Evolutionary conservation across 305 asterid species (phyloP).

Genomic region (Coffea humblotiana): DNA sequence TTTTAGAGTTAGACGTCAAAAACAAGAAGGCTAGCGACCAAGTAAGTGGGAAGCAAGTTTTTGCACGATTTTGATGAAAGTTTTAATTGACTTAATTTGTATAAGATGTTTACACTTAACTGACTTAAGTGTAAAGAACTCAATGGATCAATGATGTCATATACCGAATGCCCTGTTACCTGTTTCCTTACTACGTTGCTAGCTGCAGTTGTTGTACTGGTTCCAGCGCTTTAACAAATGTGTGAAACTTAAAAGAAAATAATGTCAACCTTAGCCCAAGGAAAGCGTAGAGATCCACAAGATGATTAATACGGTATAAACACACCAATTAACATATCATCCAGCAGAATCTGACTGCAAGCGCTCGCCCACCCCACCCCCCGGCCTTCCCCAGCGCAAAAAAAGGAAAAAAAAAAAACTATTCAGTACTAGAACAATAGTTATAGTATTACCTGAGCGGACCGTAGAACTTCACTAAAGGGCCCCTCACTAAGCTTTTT

Average conservation of each 20-base stretch:
- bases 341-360: not conserved
- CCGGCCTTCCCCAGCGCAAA: too few species aligned
- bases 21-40: not conserved
- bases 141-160: not conserved
- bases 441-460: conserved; percentile 60
- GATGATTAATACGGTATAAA: not conserved
- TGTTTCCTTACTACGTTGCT: not conserved
- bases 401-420: not conserved
- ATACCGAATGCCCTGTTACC: conserved; percentile 1
- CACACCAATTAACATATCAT: too few species aligned
- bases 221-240: not conserved
- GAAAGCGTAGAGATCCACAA: not conserved
- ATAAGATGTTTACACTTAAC: not conserved
- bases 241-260: not conserved
- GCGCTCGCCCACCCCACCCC: too few species aligned
- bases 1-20: not conserved
- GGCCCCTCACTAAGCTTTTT: conserved; percentile 72
- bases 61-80: not conserved
- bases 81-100: not conserved
- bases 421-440: not conserved
- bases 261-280: not conserved
- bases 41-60: not conserved
- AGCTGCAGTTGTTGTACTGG: not conserved
- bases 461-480: conserved; percentile 71
- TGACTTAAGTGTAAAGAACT: too few species aligned